Base-by-base conservation (phyloP, 495 filamentous ascomycete species). In the Hyaloscypha hepaticicola region DNA sequence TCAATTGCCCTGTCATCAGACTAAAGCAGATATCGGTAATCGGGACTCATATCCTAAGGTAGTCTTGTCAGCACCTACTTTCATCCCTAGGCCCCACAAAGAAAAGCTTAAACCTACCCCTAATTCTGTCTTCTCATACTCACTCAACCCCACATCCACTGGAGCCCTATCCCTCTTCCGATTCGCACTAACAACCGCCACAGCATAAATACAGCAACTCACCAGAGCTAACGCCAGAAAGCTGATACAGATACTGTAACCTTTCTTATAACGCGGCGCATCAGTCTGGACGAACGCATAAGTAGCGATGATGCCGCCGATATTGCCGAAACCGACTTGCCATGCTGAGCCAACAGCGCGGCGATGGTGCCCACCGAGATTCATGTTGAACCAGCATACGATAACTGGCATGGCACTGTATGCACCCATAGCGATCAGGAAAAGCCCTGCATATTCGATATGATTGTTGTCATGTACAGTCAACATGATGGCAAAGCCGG, bases 301-400 rank as follows among this genome's bases (percentile, higher is more conserved):
- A 0, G 92, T 93, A 0, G 94, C 83, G 61, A 97, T 92, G 67
- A 99, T 96, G 16, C 94, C 95, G 41, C 92, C 93, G 65, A 93
- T 89, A 69, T 97, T 97, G n/a, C 94, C 94, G 67, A 96, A 96
- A 0, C 90, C 92, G 50, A 97, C 79, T 73, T 96, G 93, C 89
- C 89, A 97, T 7, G 90, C 95, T 4, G 87, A 85, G 8, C 93
- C 95, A 3, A 99, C 87, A 48, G 88, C 81, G 19, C 93, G 83
- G 1, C 92, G 83, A 61, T 92, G 90, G 73, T 99, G 94, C 2
- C 93, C 92, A 1, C 90, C 90, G 24, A 96, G 77, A 67, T 96
- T 97, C 86, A 96, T 96, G 66, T 88, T 89, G 76, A 92, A 97
- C 92, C 93, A 99, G 73, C 92, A 97, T 0, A 96, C 85, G 41